Evolutionary conservation across 176 grass and related monocot genomes (phyloP), one percentile per base, ranked within the genome.

Genomic region (Bonia amplexicaulis): DNA sequence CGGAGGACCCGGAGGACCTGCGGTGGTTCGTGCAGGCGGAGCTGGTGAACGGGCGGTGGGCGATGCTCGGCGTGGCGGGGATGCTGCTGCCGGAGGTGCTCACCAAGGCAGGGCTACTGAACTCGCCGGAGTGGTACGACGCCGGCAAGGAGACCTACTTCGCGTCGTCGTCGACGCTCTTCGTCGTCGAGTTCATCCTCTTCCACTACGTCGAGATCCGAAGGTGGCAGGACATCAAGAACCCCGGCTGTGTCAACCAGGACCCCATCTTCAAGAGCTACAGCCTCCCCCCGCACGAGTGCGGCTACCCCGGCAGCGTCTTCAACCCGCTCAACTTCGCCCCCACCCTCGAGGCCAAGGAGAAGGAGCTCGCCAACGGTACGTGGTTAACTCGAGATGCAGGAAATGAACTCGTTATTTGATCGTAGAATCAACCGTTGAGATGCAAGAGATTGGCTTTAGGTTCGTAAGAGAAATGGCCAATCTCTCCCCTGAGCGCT

Each of bases 61-160:
- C 95, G 33, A 97, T 97, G 95, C 92, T 97, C 12, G 95, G 92
- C 41, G 95, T 97, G 53, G 88, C 84, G 1, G 95, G 95, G 68
- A 97, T 97, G 92, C 90, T 94, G 59, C 79, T 94, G 19, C 95
- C 95, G 69, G 92, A 97, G 88, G 88, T 97, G 65, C 88, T 92
- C 23, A 91, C 92, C 75, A 94, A 89, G 83, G 75, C 83, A 16
- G 92, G 92, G 29, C 55, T 94, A 46, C 61, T 86, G 45, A 89
- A 83, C 79, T 84, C 63, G 72, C 92, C 89, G 23, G 37, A 91
- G 64, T 94, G 92, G 92, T 94, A 85, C 62, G 89, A 94, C 31
- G 86, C 92, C 52, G 89, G 92, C 74, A 94, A 94, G 89, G 85
- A 55, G 14, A 76, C 79, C 58, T 92, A 92, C 87, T 89, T 89